These are phyloP conservation scores for Xylaria sp. DNA, from an alignment of 495 filamentous ascomycete genomes.

Conservation along the genomic window DNA sequence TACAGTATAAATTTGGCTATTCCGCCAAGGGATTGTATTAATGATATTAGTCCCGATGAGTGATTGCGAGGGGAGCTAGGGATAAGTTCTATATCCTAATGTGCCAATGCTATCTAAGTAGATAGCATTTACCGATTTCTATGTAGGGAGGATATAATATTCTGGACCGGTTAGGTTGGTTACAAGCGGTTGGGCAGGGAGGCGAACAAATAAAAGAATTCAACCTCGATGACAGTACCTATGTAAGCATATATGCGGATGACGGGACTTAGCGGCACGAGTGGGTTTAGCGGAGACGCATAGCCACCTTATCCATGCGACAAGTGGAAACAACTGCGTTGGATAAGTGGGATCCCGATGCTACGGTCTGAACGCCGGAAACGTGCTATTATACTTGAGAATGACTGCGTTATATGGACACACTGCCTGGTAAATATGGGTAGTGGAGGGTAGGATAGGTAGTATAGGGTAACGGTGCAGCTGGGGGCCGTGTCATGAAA, in stretches of 20 bases:
- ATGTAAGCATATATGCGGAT: too few relatives aligned
- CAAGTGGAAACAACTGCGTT: background rate
- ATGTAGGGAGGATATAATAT: too few relatives aligned
- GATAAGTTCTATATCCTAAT: background rate
- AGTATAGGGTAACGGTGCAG: conserved; percentile 6
- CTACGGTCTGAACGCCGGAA: background rate
- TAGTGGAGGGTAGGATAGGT: background rate
- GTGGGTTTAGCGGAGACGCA: background rate
- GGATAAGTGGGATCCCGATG: conserved; percentile 5
- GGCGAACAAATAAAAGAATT: too few relatives aligned
- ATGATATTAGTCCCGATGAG: background rate
- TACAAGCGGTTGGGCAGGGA: too few relatives aligned
- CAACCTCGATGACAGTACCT: too few relatives aligned
- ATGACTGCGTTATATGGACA: background rate
- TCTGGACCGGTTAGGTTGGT: too few relatives aligned
- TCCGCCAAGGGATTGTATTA: too few relatives aligned
- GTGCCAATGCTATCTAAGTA: background rate
- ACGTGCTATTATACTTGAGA: background rate
- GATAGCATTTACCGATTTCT: too few relatives aligned
- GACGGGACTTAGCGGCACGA: background rate
- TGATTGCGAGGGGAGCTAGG: background rate
- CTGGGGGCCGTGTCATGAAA: background rate
- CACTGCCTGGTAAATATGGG: background rate
- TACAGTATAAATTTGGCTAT: too few relatives aligned
- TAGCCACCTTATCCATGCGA: background rate